phyloP scores from a whole-genome alignment of 345 rosid species.

The Arabidopsis suecica region DNA sequence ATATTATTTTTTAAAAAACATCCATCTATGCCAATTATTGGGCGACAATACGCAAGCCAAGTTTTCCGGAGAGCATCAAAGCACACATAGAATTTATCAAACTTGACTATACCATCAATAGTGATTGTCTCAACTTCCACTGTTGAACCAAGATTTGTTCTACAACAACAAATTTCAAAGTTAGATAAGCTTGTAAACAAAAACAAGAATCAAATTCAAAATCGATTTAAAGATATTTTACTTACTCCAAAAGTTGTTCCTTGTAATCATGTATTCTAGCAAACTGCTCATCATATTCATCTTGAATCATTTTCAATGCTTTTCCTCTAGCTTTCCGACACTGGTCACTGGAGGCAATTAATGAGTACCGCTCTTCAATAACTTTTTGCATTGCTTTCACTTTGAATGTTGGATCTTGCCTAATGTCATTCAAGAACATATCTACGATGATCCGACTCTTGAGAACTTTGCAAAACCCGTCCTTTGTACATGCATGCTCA shows the following conservation, averaged over 20 bases:
- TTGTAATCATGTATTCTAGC: not conserved
- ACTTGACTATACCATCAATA: not conserved
- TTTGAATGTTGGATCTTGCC: not conserved
- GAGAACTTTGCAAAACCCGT: not conserved
- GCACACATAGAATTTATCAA: not conserved
- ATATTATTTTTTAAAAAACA: not conserved
- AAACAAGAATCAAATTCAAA: not conserved
- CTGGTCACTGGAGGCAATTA: not conserved
- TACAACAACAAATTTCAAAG: too few relatives aligned
- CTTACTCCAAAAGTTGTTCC: too few relatives aligned
- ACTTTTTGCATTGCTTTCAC: not conserved
- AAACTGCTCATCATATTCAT: not conserved
- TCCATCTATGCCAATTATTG: not conserved
- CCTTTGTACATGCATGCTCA: not conserved
- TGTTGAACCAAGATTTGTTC: not conserved
- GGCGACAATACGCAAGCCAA: not conserved
- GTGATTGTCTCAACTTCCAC: not conserved
- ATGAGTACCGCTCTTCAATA: not conserved
- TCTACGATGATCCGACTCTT: not conserved
- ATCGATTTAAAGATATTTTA: too few relatives aligned
- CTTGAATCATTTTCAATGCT: not conserved
- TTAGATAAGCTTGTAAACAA: too few relatives aligned
- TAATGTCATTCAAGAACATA: not conserved
- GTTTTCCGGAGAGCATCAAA: too few relatives aligned
- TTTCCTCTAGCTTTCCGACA: not conserved